Conservation (phyloP, 139 green algal species). For the Asterochloris sp. region DNA sequence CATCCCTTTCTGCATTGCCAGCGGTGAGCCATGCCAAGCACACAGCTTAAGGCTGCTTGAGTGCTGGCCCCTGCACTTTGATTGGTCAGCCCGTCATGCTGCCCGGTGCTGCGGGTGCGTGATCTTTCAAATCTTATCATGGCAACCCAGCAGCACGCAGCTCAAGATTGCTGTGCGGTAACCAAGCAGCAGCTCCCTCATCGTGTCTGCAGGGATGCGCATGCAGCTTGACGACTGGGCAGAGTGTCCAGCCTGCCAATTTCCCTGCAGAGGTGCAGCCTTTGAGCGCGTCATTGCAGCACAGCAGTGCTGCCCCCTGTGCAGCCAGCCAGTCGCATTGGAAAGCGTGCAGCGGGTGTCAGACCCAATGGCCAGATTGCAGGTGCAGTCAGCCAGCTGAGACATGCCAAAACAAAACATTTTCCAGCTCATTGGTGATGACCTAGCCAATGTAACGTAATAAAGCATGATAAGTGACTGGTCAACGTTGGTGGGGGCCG, state of each 20-base stretch:
- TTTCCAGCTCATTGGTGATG: too few species aligned
- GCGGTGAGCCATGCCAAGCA: not conserved
- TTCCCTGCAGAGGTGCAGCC: conserved; percentile 32
- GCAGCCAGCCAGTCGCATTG: not conserved
- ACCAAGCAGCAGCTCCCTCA: not conserved
- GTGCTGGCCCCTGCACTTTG: not conserved
- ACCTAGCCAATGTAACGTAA: too few species aligned
- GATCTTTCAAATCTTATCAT: not conserved
- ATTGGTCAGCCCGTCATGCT: not conserved
- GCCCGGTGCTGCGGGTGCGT: not conserved
- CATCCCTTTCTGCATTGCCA: conserved; percentile 15
- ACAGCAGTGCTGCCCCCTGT: conserved; percentile 2
- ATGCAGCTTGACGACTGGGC: conserved; percentile 65
- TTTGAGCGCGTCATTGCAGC: not conserved
- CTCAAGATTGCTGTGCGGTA: not conserved
- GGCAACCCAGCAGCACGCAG: not conserved
- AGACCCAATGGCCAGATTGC: not conserved
- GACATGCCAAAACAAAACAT: too few species aligned
- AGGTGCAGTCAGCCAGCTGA: too few species aligned
- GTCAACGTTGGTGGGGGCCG: too few species aligned
- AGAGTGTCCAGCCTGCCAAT: conserved; percentile 63
- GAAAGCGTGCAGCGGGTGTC: not conserved
- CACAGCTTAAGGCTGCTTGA: not conserved
- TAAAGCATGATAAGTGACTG: too few species aligned
- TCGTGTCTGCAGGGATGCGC: conserved; percentile 42